These are phyloP conservation scores for Ophiobolus disseminans DNA, from an alignment of 2,329 filamentous ascomycete species.

Conservation along the genomic window DNA sequence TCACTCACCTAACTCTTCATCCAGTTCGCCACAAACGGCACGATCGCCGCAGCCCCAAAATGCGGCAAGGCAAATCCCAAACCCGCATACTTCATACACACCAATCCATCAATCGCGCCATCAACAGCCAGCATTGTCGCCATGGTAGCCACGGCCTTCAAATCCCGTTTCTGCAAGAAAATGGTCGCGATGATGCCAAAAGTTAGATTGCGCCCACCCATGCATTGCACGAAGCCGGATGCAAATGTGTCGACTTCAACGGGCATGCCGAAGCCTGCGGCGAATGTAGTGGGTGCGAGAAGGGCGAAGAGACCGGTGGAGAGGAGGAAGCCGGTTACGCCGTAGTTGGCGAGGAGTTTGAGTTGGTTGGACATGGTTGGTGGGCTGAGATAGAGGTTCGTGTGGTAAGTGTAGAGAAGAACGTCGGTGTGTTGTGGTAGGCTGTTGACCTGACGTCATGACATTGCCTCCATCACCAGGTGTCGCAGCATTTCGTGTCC, in stretches of 20 bases:
- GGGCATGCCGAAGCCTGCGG: constrained; percentile 20
- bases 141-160: constrained; percentile 16
- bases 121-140: constrained; percentile 19
- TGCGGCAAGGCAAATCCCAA: constrained; percentile 11
- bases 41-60: constrained; percentile 17
- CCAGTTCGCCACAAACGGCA: constrained; percentile 19
- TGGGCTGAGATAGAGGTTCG: background rate
- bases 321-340: constrained; percentile 17
- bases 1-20: constrained; percentile 11
- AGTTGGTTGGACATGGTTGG: constrained; percentile 2
- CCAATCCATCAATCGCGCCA: constrained; percentile 18
- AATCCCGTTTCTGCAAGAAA: constrained; percentile 10
- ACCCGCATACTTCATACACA: constrained; percentile 17
- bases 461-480: too few relatives aligned
- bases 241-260: constrained; percentile 16
- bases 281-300: constrained; percentile 18
- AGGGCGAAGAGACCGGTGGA: constrained; percentile 16
- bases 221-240: constrained; percentile 24
- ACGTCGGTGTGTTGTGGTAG: too few relatives aligned
- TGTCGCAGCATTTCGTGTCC: too few relatives aligned
- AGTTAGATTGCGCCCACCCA: constrained; percentile 22
- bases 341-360: constrained; percentile 20
- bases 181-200: constrained; percentile 20
- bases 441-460: too few relatives aligned
- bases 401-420: too few relatives aligned